A percentile compares a stretch with the other conserved stretches of the same genome.
These are phyloP conservation scores for Crithidia acanthocephali DNA, from an alignment of 208 protist species.

Conservation along the genomic window DNA sequence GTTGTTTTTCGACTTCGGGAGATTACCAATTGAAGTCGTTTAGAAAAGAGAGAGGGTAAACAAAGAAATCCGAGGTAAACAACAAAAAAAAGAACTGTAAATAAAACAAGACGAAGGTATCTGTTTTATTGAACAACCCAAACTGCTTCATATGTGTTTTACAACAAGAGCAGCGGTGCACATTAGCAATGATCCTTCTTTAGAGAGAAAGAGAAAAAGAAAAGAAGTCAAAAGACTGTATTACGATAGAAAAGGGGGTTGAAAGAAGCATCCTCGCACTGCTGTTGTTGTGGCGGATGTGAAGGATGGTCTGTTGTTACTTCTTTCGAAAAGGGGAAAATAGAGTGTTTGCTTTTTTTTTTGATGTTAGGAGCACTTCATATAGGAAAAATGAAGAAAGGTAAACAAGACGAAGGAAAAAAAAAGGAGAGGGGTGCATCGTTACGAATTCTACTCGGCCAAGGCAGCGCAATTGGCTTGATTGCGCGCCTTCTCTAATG, in stretches of 20 bases:
- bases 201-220: constrained; percentile 17
- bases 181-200: background rate
- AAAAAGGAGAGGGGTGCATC: constrained; percentile 11
- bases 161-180: constrained; percentile 4
- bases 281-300: constrained; percentile 17
- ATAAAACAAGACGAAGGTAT: background rate
- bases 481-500: background rate
- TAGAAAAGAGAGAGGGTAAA: constrained; percentile 7
- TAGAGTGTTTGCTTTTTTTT: background rate
- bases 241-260: constrained; percentile 11
- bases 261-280: constrained; percentile 21
- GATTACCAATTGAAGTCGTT: constrained; percentile 9
- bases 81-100: background rate
- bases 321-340: constrained; percentile 5
- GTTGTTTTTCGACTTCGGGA: constrained; percentile 2
- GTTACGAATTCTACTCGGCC: background rate
- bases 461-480: background rate
- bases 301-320: background rate
- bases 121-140: background rate
- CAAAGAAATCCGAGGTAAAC: background rate
- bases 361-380: constrained; percentile 11
- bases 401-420: constrained; percentile 12
- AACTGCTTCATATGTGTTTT: background rate
- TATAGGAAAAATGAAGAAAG: constrained; percentile 25
- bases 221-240: constrained; percentile 10